Base-by-base conservation (phyloP, 2,329 filamentous ascomycete species). In the Xylariales sp. region DNA sequence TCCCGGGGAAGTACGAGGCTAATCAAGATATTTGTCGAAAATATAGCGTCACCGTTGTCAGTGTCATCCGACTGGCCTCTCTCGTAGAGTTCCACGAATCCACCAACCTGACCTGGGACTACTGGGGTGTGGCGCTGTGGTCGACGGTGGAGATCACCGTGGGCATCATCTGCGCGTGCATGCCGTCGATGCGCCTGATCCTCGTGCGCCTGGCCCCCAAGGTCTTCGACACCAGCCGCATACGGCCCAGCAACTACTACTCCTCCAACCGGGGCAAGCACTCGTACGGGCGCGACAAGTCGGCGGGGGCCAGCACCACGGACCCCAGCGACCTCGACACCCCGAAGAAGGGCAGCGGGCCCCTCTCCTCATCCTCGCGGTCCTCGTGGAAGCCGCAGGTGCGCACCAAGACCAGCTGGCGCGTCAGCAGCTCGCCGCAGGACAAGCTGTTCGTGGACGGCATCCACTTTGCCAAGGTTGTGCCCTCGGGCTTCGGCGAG, bases 71-170 rank as follows among this genome's bases (percentile, higher is more conserved):
- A 6, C 47, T 61, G 6, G 46, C 49, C 3, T 51, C 52, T 5
- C 49, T 61, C n/a, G 49, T 55, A 27, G 30, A 16, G 7, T 55
- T 60, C 17, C 44, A 49, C 8, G 49, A 49, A 30, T 55, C 55
- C 7, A 34, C 16, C 5, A 60, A 61, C 42, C 46, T 53, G 6
- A 59, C 58, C 0, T 55, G 50, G 48, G 52, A 58, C 41, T 45
- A 55, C 37, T 44, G 48, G 36, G 46, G 45, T 25, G 48, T 60
- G n/a, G 50, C 43, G 23, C 41, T 51, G n/a, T 61, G 58, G 58
- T 60, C 56, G 13, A 55, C 52, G 1, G 49, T 62, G 20, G 60
- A 62, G 41, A 49, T 59, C 38, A 53, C 54, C 38, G 51, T 59
- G 15, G 54, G 56, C 41, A 54, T 60, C 38, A 56, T 61, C 8